These are phyloP conservation scores for Pezicula neosporulosa DNA, from an alignment of 2,329 filamentous ascomycete species.

Conservation along the genomic window DNA sequence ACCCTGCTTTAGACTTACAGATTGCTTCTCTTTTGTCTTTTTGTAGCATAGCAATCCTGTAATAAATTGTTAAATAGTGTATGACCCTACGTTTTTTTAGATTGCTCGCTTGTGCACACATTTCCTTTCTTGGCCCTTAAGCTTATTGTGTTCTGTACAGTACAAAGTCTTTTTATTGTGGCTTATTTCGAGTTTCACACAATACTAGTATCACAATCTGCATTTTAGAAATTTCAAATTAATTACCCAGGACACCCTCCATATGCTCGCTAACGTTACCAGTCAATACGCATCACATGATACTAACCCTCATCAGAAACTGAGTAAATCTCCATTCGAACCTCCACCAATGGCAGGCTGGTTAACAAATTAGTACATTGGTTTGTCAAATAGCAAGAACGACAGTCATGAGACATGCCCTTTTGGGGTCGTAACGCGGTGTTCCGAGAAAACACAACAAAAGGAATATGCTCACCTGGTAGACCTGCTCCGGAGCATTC, in stretches of 20 bases:
- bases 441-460: too few species aligned
- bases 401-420: too few species aligned
- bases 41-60: conserved; percentile 12
- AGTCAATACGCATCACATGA: background rate
- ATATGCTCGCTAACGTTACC: background rate
- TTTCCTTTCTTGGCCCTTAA: too few species aligned
- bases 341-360: conserved; percentile 60
- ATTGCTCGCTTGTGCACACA: background rate
- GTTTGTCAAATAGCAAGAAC: too few species aligned
- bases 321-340: conserved; percentile 68
- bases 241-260: background rate
- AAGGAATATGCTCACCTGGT: conserved; percentile 34
- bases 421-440: too few species aligned
- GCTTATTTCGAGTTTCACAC: too few species aligned
- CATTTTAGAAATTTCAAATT: background rate
- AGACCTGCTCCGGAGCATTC: conserved; percentile 71
- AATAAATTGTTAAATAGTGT: background rate
- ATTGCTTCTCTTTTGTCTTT: conserved; percentile 17
- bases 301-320: conserved; percentile 42
- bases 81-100: background rate
- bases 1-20: conserved; percentile 16
- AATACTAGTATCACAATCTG: too few species aligned
- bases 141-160: too few species aligned
- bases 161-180: too few species aligned
- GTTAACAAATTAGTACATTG: too few species aligned